Conservation (phyloP, 23 red algal species). For the Gracilaria vermiculophylla region DNA sequence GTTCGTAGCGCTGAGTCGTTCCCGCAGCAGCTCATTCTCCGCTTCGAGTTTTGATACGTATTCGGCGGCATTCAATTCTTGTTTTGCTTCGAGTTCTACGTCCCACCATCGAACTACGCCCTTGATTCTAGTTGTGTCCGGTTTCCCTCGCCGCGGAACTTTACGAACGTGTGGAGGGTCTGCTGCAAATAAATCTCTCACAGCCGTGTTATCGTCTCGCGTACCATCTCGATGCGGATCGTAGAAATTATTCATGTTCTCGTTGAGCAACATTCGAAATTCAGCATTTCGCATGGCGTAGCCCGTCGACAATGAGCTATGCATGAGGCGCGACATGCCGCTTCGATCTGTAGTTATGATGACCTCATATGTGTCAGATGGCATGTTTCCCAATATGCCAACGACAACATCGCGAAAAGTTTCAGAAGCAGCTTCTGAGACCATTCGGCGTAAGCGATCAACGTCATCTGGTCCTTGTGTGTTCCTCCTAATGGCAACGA, state of each 20-base stretch:
- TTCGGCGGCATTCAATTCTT: constrained; percentile 31
- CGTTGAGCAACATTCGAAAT: constrained; percentile 62
- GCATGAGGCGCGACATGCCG: constrained; percentile 58
- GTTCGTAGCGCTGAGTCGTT: constrained; percentile 34
- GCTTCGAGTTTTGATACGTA: constrained; percentile 64
- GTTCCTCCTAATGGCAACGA: constrained; percentile 27
- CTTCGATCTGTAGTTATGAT: constrained; percentile 47
- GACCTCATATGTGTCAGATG: constrained; percentile 48
- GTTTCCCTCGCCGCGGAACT: not conserved
- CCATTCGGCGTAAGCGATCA: constrained; percentile 39
- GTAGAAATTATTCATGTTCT: constrained; percentile 17
- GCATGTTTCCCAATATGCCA: constrained; percentile 60
- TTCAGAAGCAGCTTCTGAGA: constrained; percentile 26
- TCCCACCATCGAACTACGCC: constrained; percentile 63
- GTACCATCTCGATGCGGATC: not conserved
- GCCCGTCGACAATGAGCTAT: constrained; percentile 55
- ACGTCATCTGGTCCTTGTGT: constrained; percentile 54
- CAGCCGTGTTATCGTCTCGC: not conserved
- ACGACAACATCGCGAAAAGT: constrained; percentile 59
- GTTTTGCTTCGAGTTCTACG: constrained; percentile 19
- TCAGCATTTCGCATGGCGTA: constrained; percentile 69
- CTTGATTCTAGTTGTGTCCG: constrained; percentile 13
- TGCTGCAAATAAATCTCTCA: constrained; percentile 6
- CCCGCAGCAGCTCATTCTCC: constrained; percentile 58
- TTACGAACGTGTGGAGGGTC: constrained; percentile 3